phyloP scores from a whole-genome alignment of 148 eudicot genomes.

The Selenicereus undatus region DNA sequence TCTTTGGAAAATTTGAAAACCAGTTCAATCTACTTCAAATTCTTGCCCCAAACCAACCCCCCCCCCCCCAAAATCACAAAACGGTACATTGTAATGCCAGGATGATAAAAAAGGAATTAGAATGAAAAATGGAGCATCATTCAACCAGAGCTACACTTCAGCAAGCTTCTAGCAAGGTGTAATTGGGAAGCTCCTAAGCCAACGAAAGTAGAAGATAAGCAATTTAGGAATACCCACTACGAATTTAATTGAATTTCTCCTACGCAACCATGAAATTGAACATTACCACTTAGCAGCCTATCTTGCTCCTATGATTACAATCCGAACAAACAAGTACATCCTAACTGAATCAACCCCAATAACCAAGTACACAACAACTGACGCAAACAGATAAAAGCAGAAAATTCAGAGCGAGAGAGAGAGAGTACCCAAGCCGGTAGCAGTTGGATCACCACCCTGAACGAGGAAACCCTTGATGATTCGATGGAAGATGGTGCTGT shows the following conservation, averaged over 20 bases:
- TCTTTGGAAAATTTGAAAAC: neutral
- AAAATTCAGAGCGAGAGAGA: neutral
- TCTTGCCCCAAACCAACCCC: neutral
- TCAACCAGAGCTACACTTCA: no score
- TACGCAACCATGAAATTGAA: neutral
- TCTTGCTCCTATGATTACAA: neutral
- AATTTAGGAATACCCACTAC: neutral
- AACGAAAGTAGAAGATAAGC: neutral
- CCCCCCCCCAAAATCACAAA: no score
- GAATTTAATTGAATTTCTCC: slow-evolving; percentile 4
- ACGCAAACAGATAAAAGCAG: neutral
- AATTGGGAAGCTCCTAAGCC: no score
- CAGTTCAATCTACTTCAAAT: neutral
- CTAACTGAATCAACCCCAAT: neutral
- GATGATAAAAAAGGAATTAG: no score
- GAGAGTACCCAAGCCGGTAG: slow-evolving; percentile 59
- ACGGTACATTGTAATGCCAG: no score
- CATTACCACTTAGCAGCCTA: neutral
- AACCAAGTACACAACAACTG: neutral
- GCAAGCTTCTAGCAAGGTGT: no score
- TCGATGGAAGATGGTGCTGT: slow-evolving; percentile 75
- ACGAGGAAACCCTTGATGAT: slow-evolving; percentile 82
- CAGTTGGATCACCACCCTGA: slow-evolving; percentile 91
- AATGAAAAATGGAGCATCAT: no score
- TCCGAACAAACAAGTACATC: neutral